phyloP scores from a whole-genome alignment of 2,329 filamentous ascomycete species.

The Aspergillus quadrilineatus region DNA sequence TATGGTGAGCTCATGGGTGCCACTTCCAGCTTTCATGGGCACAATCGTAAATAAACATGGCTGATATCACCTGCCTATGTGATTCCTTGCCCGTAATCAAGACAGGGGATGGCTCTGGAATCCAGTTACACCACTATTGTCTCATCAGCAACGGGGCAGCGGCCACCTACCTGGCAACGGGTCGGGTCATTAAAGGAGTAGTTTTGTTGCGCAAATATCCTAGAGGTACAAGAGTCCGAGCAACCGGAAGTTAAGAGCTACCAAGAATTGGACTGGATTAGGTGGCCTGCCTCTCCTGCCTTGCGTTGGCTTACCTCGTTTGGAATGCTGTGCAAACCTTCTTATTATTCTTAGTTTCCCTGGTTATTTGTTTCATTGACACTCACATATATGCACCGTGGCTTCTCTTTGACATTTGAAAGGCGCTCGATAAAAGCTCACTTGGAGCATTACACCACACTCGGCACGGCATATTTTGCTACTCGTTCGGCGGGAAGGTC shows the following conservation, averaged over 20 bases:
- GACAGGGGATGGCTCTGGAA: background rate
- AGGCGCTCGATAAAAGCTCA: background rate
- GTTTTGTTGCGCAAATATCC: background rate
- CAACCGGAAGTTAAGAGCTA: background rate
- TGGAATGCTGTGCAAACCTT: background rate
- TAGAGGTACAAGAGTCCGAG: background rate
- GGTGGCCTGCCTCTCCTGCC: background rate
- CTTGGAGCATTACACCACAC: background rate
- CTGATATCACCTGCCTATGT: background rate
- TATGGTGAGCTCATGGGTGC: no score
- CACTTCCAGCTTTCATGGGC: no score
- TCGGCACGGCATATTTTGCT: conserved; percentile 4
- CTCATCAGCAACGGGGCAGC: background rate
- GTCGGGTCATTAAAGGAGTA: background rate
- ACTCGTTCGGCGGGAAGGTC: background rate
- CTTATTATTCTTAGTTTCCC: background rate
- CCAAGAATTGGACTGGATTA: background rate
- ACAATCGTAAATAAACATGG: no score
- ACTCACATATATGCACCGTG: background rate
- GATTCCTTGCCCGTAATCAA: background rate
- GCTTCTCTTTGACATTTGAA: background rate
- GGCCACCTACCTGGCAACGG: background rate
- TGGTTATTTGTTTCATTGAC: background rate
- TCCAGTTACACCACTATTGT: conserved; percentile 1
- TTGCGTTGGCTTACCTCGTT: background rate